Conservation (phyloP, 192 early-diverging fungal species). For the Podochytrium sp. region DNA sequence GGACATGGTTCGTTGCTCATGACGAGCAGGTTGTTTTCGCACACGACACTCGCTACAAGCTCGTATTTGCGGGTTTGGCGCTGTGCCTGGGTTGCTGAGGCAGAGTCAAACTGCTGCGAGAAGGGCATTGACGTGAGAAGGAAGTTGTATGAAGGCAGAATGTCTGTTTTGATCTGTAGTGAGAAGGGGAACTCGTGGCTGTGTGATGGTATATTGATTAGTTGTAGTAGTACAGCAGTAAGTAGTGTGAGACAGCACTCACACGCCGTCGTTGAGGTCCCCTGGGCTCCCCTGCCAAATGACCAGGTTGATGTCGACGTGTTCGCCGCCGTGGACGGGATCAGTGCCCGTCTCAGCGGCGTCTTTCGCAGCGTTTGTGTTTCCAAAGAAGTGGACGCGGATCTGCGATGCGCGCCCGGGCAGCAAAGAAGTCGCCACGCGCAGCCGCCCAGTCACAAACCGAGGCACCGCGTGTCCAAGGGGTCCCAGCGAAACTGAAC, state of each 20-base stretch:
- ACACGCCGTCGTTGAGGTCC: slow-evolving; percentile 7
- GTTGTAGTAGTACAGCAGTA: neutral
- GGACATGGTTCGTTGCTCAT: slow-evolving; percentile 14
- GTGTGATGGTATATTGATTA: neutral
- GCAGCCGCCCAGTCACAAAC: slow-evolving; percentile 20
- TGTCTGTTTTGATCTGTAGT: slow-evolving; percentile 25
- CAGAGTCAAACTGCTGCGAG: slow-evolving; percentile 21
- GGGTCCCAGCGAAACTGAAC: neutral
- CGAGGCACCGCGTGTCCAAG: neutral
- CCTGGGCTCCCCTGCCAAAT: slow-evolving; percentile 2
- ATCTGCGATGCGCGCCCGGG: neutral
- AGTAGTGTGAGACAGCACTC: neutral
- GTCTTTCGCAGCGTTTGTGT: slow-evolving; percentile 7
- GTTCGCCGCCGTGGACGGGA: neutral
- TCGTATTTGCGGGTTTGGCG: slow-evolving; percentile 19
- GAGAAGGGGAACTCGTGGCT: slow-evolving; percentile 31
- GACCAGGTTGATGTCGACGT: slow-evolving; percentile 9
- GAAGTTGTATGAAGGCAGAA: slow-evolving; percentile 24
- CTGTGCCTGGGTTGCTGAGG: slow-evolving; percentile 3
- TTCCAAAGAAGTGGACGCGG: slow-evolving; percentile 14
- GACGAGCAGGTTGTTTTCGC: slow-evolving; percentile 8
- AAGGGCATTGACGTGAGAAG: slow-evolving; percentile 24
- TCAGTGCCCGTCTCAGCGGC: neutral
- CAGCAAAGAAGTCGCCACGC: slow-evolving; percentile 12
- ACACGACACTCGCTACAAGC: slow-evolving; percentile 17